These are phyloP conservation scores for Cutaneotrichosporon curvatum DNA, from an alignment of 1,284 basidiomycete genomes.

Conservation along the genomic window DNA sequence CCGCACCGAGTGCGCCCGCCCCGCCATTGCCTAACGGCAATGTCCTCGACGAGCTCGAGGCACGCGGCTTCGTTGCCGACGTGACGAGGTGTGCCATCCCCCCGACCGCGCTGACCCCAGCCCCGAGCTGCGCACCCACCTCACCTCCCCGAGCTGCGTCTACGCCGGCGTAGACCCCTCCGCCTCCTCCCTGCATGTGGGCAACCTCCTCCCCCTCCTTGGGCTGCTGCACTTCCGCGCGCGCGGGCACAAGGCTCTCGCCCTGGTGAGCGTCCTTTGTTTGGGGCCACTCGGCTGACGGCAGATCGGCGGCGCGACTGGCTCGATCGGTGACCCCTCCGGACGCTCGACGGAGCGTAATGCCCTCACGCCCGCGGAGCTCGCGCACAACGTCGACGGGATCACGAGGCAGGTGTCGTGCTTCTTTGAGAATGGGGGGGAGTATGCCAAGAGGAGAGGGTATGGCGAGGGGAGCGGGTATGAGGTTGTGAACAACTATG, in stretches of 20 bases:
- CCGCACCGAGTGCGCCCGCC: neutral
- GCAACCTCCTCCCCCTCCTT: conserved; percentile 84
- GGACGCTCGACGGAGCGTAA: conserved; percentile 78
- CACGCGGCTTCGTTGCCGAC: conserved; percentile 47
- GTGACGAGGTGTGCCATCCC: conserved; percentile 41
- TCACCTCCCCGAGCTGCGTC: conserved; percentile 50
- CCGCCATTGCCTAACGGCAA: conserved; percentile 7
- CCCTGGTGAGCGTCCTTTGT: conserved; percentile 74
- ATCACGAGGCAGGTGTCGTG: conserved; percentile 61
- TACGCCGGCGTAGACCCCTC: conserved; percentile 93
- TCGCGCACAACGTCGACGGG: conserved; percentile 61
- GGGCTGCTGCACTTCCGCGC: conserved; percentile 79
- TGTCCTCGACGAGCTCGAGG: conserved; percentile 45
- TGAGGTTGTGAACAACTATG: conserved; percentile 70
- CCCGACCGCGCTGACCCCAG: conserved; percentile 14
- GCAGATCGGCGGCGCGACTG: conserved; percentile 93
- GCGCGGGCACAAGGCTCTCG: conserved; percentile 70
- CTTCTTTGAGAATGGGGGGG: conserved; percentile 64
- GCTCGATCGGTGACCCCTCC: conserved; percentile 92
- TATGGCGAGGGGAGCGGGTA: conserved; percentile 10
- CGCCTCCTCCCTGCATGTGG: conserved; percentile 80
- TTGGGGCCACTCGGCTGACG: conserved; percentile 10
- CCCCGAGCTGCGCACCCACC: conserved; percentile 30
- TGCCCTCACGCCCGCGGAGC: conserved; percentile 55
- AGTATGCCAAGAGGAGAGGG: conserved; percentile 52